Base-by-base conservation (phyloP, 1,284 basidiomycete species). In the Pascua sp. region DNA sequence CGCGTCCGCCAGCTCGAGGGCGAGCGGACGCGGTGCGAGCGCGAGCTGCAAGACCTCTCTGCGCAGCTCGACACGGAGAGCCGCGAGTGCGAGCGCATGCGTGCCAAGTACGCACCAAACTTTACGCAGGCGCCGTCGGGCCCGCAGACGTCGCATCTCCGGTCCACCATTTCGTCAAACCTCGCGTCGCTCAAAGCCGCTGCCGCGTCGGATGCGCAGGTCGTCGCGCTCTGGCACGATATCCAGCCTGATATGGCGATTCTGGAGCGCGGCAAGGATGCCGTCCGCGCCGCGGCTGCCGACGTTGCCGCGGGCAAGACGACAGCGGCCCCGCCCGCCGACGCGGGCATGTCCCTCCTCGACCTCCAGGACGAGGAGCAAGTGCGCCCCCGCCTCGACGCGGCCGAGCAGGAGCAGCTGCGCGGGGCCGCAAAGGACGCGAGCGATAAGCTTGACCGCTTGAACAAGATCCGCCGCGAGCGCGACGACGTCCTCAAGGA, bases 81-180 rank as follows among this genome's bases (percentile, higher is more conserved):
- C 42, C 80, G 84, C 59, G 90, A 91, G 54, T 93, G 90, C 72
- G 91, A 94, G 76, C 81, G 84, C 49, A 85, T 87, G 83, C 80
- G 91, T 54, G 80, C 94, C 57, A 88, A 89, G 73, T 92, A 91
- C 73, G 88, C 89, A 39, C 89, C 93, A 66, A 75, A 85, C 42
- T 98, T 92, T 87, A 88, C 87, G 9, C 95, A 98, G 75, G 83
- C 84, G n/a, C 95, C 95, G 0, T 87, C 88, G 1, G 86, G 87
- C 0, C 81, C 83, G 0, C 79, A 86, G 60, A 90, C 88, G 39
- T 87, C 88, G 71, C 78, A 82, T 1, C 76, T 90, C 60, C 83
- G 94, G 11, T 84, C 85, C 57, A 92, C 91, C 67, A 78, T 98
- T 53, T 91, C 90, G 69, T 83, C 85, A 12, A 90, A 95, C 69